Conservation (phyloP, 1,139 yeast genomes). For the Sugiyamaella japonica region DNA sequence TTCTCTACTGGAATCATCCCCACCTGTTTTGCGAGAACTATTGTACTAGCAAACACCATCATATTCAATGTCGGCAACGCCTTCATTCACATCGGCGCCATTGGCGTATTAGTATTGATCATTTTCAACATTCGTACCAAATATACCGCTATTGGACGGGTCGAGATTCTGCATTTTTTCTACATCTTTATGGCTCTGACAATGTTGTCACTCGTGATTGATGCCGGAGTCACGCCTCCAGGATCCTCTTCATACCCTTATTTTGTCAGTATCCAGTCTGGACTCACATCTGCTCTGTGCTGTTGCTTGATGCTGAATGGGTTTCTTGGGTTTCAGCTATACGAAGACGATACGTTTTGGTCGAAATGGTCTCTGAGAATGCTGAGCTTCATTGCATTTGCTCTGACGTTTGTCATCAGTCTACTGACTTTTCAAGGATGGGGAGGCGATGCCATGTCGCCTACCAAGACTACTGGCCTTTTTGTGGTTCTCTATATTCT, state of each 20-base stretch:
- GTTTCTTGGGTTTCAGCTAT: conserved; percentile 76
- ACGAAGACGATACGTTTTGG: conserved; percentile 85
- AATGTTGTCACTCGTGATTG: conserved; percentile 71
- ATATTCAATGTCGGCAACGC: conserved; percentile 91
- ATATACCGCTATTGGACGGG: conserved; percentile 91
- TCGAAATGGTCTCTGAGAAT: conserved; percentile 61
- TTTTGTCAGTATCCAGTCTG: conserved; percentile 80
- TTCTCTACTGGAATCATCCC: conserved; percentile 64
- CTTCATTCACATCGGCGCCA: conserved; percentile 74
- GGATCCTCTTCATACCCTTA: conserved; percentile 72
- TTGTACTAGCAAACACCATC: conserved; percentile 85
- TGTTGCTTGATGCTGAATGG: conserved; percentile 72
- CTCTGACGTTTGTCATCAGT: conserved; percentile 64
- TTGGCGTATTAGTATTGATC: conserved; percentile 64
- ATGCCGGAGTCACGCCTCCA: conserved; percentile 91
- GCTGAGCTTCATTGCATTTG: conserved; percentile 54
- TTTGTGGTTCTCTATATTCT: conserved; percentile 69
- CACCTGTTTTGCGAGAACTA: conserved; percentile 78
- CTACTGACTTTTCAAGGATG: conserved; percentile 73
- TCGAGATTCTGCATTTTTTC: conserved; percentile 77
- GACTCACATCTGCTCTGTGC: conserved; percentile 69
- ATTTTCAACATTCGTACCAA: conserved; percentile 78
- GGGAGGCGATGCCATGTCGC: conserved; percentile 45
- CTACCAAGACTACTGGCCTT: conserved; percentile 58
- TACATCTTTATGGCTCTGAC: conserved; percentile 59